These are phyloP conservation scores for Thielaviopsis musarum DNA, from an alignment of 2,329 filamentous ascomycete species.

Conservation along the genomic window DNA sequence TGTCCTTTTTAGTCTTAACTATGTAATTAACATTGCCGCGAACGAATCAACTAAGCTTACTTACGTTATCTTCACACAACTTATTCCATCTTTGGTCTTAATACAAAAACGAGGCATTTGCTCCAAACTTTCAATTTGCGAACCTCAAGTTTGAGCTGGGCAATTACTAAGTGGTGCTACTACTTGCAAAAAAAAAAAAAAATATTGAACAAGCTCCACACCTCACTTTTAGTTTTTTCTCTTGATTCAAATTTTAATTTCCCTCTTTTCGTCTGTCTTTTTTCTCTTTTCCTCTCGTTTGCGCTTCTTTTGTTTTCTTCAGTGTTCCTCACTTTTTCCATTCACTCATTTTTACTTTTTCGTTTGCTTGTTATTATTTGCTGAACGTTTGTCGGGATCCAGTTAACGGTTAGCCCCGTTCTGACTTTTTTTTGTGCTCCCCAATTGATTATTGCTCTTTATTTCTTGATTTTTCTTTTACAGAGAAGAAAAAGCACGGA, in stretches of 20 bases:
- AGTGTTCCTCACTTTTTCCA: not conserved
- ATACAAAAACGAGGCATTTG: not conserved
- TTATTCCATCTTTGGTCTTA: not conserved
- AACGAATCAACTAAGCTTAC: too few species aligned
- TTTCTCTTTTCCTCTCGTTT: not conserved
- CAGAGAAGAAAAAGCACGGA: not conserved
- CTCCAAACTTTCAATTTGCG: not conserved
- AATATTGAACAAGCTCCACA: not conserved
- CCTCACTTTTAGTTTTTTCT: not conserved
- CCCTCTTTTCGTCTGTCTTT: not conserved
- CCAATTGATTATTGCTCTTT: not conserved
- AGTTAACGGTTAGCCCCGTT: not conserved
- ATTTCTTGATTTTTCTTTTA: not conserved
- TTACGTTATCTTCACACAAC: too few species aligned
- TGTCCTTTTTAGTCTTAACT: too few species aligned
- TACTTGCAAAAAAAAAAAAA: not conserved
- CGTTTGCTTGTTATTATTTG: conserved; percentile 3
- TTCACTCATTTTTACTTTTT: conserved; percentile 8
- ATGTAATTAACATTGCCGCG: too few species aligned
- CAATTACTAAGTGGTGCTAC: not conserved
- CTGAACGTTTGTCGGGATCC: not conserved
- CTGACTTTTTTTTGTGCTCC: not conserved
- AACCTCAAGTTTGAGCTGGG: not conserved
- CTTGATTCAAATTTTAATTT: not conserved
- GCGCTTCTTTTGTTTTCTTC: not conserved